These are phyloP conservation scores for Lasiodiplodia gonubiensis DNA, from an alignment of 2,329 filamentous ascomycete genomes.

Conservation along the genomic window DNA sequence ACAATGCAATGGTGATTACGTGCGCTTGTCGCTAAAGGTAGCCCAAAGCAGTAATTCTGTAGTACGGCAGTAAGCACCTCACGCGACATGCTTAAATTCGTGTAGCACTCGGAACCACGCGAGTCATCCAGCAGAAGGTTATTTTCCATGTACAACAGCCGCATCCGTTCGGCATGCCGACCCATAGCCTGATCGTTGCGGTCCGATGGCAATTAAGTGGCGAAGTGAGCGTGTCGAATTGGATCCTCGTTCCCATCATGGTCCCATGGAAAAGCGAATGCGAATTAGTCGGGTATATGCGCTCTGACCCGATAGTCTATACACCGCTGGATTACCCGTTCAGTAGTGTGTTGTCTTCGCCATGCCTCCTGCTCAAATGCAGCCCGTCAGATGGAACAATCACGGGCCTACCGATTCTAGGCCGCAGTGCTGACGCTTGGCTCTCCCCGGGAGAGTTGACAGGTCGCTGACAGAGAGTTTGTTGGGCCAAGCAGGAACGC, in stretches of 20 bases:
- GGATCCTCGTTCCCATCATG: background rate
- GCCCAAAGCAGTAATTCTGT: background rate
- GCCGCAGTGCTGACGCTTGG: background rate
- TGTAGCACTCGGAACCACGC: background rate
- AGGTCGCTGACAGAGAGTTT: background rate
- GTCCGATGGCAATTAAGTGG: background rate
- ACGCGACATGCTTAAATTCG: conserved; percentile 4
- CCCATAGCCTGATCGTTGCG: background rate
- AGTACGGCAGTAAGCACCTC: conserved; percentile 1
- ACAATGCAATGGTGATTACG: background rate
- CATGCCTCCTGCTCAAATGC: background rate
- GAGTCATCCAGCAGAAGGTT: conserved; percentile 2
- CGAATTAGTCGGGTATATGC: background rate
- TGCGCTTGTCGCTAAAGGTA: background rate
- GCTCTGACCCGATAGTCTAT: background rate
- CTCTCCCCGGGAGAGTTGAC: background rate
- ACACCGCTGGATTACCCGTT: background rate
- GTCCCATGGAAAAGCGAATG: background rate
- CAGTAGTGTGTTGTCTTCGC: background rate
- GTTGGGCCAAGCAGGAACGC: background rate
- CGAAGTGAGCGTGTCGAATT: background rate
- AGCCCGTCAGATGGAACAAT: conserved; percentile 6
- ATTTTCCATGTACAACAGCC: background rate
- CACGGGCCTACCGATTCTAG: background rate
- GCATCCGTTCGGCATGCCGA: conserved; percentile 14